These are phyloP conservation scores for Trichoderma asperelloides DNA, from an alignment of 495 filamentous ascomycete genomes.

Conservation along the genomic window DNA sequence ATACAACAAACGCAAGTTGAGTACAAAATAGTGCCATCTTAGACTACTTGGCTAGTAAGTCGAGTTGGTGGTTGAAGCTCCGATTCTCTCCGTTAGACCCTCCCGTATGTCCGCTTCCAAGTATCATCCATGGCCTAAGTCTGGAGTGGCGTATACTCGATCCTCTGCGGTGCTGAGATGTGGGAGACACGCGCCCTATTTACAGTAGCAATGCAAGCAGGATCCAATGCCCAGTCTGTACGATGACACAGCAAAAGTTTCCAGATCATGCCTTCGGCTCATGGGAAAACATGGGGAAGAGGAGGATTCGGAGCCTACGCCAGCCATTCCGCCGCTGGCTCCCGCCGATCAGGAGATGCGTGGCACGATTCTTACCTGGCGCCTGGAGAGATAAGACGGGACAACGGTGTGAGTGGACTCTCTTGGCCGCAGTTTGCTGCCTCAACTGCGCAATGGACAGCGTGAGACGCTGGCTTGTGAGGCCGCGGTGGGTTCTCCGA, in stretches of 20 bases:
- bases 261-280: too few species aligned
- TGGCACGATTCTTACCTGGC: neutral
- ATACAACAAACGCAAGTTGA: too few species aligned
- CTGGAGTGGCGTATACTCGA: too few species aligned
- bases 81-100: slow-evolving; percentile 5
- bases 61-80: neutral
- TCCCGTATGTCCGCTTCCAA: neutral
- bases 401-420: neutral
- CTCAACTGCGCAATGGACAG: neutral
- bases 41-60: too few species aligned
- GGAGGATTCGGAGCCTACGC: neutral
- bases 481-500: neutral
- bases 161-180: too few species aligned
- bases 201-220: too few species aligned
- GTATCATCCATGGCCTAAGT: neutral
- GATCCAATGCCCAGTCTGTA: too few species aligned
- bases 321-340: neutral
- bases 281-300: too few species aligned
- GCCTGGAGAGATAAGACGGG: neutral
- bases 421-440: neutral
- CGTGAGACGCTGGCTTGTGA: neutral
- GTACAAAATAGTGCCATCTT: too few species aligned
- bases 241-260: too few species aligned
- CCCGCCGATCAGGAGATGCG: slow-evolving; percentile 4
- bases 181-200: too few species aligned